Percentiles rank a stretch among this genome's conserved stretches.
These are phyloP conservation scores for Saccharomycopsis fermentans DNA, from an alignment of 805 yeast genomes.

Conservation along the genomic window DNA sequence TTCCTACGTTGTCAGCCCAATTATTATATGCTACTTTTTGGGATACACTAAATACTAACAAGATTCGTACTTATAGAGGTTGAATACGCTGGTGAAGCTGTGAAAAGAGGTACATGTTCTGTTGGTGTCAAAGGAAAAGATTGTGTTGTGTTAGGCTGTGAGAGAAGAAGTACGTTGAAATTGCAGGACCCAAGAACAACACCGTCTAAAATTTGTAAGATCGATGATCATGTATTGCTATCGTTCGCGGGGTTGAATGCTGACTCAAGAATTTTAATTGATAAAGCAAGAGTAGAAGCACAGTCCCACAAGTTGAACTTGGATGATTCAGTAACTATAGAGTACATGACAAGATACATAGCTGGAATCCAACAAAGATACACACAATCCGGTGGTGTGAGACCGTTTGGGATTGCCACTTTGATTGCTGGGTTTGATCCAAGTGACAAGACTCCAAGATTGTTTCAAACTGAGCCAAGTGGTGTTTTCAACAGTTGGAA, in stretches of 20 bases:
- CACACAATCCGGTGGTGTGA: constrained; percentile 96
- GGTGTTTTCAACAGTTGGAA: constrained; percentile 98
- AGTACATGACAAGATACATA: constrained; percentile 83
- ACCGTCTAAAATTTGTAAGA: constrained; percentile 84
- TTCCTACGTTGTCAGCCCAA: neutral
- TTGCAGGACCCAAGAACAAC: constrained; percentile 95
- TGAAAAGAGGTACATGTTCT: constrained; percentile 95
- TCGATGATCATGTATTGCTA: constrained; percentile 82
- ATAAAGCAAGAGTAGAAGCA: constrained; percentile 93
- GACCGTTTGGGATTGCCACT: constrained; percentile 96
- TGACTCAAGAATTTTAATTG: constrained; percentile 92
- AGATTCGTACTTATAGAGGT: constrained; percentile 43
- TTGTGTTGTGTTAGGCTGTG: constrained; percentile 91
- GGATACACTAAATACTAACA: constrained; percentile 6
- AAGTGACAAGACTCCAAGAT: constrained; percentile 66
- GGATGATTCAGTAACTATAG: constrained; percentile 88
- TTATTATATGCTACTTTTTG: neutral
- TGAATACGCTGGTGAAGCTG: constrained; percentile 96
- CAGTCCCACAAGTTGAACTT: constrained; percentile 89
- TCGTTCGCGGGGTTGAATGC: constrained; percentile 98
- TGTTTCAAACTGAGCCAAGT: constrained; percentile 94
- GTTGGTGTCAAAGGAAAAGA: constrained; percentile 91
- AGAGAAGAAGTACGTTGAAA: constrained; percentile 88
- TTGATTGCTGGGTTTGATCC: constrained; percentile 93
- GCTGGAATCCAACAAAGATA: constrained; percentile 98